A percentile compares a stretch with the other conserved stretches of the same genome.
phyloP scores from a whole-genome alignment of 1,284 basidiomycete genomes.

The Mrakiaceae sp. region DNA sequence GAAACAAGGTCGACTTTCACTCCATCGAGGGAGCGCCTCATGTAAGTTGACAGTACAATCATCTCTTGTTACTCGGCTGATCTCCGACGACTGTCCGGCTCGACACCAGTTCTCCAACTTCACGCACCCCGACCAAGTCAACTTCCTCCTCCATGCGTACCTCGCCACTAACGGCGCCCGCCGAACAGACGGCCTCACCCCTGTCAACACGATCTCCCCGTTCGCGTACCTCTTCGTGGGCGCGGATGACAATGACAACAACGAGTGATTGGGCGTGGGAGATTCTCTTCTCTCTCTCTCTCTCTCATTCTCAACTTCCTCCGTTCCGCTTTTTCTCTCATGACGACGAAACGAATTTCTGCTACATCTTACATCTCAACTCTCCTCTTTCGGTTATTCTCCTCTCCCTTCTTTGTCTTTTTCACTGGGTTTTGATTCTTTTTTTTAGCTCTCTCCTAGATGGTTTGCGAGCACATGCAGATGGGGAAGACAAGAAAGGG shows the following conservation, averaged over 20 bases:
- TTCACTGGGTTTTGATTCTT: not conserved
- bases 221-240: no score
- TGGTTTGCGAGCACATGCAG: not conserved
- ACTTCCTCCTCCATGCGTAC: not conserved
- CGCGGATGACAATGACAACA: no score
- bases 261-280: no score
- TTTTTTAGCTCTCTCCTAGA: not conserved
- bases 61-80: not conserved
- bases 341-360: not conserved
- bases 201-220: not conserved
- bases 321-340: not conserved
- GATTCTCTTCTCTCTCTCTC: not conserved
- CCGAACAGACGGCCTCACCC: not conserved
- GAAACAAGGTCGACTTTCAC: slow-evolving; percentile 4
- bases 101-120: not conserved
- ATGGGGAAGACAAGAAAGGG: not conserved
- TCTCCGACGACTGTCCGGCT: not conserved
- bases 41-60: not conserved
- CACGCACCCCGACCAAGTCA: not conserved
- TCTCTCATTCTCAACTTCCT: not conserved
- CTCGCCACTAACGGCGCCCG: not conserved
- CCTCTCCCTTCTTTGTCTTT: not conserved
- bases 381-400: not conserved
- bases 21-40: slow-evolving; percentile 11
- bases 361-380: not conserved